These are phyloP conservation scores for Hanseniaspora occidentalis DNA, from an alignment of 805 yeast species.

Conservation along the genomic window DNA sequence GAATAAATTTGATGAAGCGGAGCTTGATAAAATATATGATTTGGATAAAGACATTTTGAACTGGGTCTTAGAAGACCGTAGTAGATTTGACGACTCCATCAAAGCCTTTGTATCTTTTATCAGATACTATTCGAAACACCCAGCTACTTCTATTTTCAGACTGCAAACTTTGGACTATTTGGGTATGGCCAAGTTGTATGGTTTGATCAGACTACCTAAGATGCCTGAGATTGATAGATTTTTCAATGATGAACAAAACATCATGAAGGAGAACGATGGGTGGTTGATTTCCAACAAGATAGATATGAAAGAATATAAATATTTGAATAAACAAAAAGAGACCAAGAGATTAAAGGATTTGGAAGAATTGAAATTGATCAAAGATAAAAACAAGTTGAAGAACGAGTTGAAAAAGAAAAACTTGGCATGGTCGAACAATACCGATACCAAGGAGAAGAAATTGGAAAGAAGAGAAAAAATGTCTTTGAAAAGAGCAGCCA, in stretches of 20 bases:
- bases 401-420: constrained; percentile 39
- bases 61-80: constrained; percentile 65
- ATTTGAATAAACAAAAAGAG: constrained; percentile 55
- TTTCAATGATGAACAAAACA: constrained; percentile 38
- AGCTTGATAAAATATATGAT: constrained; percentile 3
- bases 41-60: constrained; percentile 17
- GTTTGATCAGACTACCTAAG: constrained; percentile 71
- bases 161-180: constrained; percentile 56
- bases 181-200: constrained; percentile 64
- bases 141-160: constrained; percentile 80
- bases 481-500: constrained; percentile 41
- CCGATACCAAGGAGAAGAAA: constrained; percentile 47
- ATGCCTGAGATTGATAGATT: constrained; percentile 77
- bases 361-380: constrained; percentile 30
- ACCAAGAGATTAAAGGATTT: constrained; percentile 44
- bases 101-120: constrained; percentile 74
- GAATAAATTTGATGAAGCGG: constrained; percentile 9
- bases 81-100: constrained; percentile 70
- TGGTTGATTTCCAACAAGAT: constrained; percentile 51
- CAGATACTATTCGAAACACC: constrained; percentile 75
- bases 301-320: constrained; percentile 56
- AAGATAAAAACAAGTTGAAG: constrained; percentile 27
- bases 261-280: constrained; percentile 28
- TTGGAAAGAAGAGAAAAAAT: constrained; percentile 55
- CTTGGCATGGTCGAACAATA: constrained; percentile 71